A percentile compares a stretch with the other conserved stretches of the same genome.
Conservation (phyloP, 169 alveolate genomes). For the Babesia ovata region DNA sequence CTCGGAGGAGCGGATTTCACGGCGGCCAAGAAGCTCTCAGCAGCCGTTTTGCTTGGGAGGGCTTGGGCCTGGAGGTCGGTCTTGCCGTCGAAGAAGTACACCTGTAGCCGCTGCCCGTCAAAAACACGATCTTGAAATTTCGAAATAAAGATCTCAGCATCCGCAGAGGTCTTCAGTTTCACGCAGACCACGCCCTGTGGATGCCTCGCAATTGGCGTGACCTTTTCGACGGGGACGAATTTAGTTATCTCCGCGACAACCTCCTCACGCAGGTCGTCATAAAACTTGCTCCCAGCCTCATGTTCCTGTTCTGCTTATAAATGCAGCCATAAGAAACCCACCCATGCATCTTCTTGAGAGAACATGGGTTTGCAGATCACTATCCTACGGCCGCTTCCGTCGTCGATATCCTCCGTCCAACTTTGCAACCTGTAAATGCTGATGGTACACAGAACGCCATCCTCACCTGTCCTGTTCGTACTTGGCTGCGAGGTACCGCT, state of each 20-base stretch:
- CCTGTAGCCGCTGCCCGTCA: slow-evolving; percentile 81
- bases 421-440: slow-evolving; percentile 55
- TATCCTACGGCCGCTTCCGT: slow-evolving; percentile 76
- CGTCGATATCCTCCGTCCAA: slow-evolving; percentile 74
- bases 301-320: slow-evolving; percentile 12
- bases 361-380: slow-evolving; percentile 76
- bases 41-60: slow-evolving; percentile 60
- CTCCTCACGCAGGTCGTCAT: slow-evolving; percentile 67
- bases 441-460: neutral
- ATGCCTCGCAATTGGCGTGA: slow-evolving; percentile 77
- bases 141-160: slow-evolving; percentile 79
- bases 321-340: neutral
- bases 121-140: slow-evolving; percentile 76
- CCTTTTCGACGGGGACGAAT: slow-evolving; percentile 59
- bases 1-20: neutral
- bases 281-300: slow-evolving; percentile 65
- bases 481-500: slow-evolving; percentile 78
- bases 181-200: slow-evolving; percentile 87
- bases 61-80: slow-evolving; percentile 83
- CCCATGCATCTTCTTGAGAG: slow-evolving; percentile 75
- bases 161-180: slow-evolving; percentile 80
- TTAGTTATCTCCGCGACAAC: slow-evolving; percentile 57
- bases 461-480: slow-evolving; percentile 72
- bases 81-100: slow-evolving; percentile 85
- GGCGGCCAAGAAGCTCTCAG: neutral